Base-by-base conservation (phyloP, 1,139 yeast genomes). In the Ogataea hybrid region DNA sequence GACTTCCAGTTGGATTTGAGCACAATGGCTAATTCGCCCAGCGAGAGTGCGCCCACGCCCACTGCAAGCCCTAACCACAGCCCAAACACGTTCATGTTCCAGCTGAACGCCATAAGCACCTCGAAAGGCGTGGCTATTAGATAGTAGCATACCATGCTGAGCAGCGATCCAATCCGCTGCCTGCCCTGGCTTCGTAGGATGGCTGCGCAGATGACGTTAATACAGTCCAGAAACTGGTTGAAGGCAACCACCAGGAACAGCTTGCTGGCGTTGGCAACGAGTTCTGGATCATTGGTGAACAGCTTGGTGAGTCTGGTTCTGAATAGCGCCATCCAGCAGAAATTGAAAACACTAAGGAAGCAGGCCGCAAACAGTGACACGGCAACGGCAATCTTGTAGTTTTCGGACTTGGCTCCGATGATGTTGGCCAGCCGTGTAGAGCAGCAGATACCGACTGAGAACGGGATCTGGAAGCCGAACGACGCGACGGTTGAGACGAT, bases 361-460 rank as follows among this genome's bases (percentile, higher is more conserved):
- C 44, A 32, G 33, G 74, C 50, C 0, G 71, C 41, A 0, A 90
- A 83, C 21, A 86, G 64, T 3, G 88, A 84, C 2, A 83, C 73
- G 41, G 68, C 63, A 3, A 87, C 71, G 2, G 95, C 79, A 2
- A 74, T 65, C 12, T 77, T 65, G 52, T 84, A 78, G 43, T 77
- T 78, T 20, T 29, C 22, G 6, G 59, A 54, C 25, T 42, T 43
- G 0, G 89, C 94, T 6, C 96, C 96, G 41, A 89, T 78, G 50
- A 84, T 84, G 60, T 85, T 87, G 25, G 96, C 96, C 32, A 88
- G 81, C 62, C 96, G 73, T 0, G 95, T 88, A 1, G 94, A 80
- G 3, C 89, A 73, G 2, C 95, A 92, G 32, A 88, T 86, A 27
- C 94, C 84, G 5, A 86, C 79, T 0, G 96, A 87, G 67, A 87